phyloP scores from a whole-genome alignment of 495 filamentous ascomycete genomes.

The Achaetomiella virescens region DNA sequence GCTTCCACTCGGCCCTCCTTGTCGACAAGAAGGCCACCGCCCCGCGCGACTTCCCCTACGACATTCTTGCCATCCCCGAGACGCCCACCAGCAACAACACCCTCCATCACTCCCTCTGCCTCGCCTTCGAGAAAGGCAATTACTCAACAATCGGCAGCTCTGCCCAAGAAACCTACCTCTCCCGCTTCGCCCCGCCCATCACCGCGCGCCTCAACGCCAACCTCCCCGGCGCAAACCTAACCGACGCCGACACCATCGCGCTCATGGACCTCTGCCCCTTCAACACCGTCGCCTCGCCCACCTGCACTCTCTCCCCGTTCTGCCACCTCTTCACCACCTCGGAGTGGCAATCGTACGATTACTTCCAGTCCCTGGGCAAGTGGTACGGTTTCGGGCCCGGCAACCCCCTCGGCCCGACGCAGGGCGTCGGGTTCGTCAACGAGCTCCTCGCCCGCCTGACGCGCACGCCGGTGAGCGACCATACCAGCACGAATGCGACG shows the following conservation, averaged over 20 bases:
- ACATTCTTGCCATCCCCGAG: constrained; percentile 62
- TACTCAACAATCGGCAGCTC: constrained; percentile 39
- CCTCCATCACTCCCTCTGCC: constrained; percentile 64
- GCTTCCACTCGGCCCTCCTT: constrained; percentile 56
- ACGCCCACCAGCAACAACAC: constrained; percentile 63
- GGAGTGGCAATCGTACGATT: constrained; percentile 73
- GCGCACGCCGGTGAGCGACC: constrained; percentile 54
- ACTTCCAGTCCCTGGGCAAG: constrained; percentile 67
- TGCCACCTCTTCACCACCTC: constrained; percentile 61
- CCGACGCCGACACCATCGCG: constrained; percentile 48
- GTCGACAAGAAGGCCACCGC: constrained; percentile 31
- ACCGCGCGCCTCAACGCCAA: constrained; percentile 53
- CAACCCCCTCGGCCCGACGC: constrained; percentile 64
- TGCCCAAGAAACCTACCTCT: constrained; percentile 48
- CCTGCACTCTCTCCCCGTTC: constrained; percentile 48
- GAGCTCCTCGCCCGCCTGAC: constrained; percentile 80
- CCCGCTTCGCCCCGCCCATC: constrained; percentile 56
- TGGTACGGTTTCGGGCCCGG: constrained; percentile 75
- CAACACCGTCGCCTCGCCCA: constrained; percentile 54
- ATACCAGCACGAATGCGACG: constrained; percentile 66
- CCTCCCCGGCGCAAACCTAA: constrained; percentile 55
- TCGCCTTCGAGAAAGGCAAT: constrained; percentile 50
- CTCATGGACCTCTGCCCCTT: constrained; percentile 88
- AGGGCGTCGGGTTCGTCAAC: constrained; percentile 78
- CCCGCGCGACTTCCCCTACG: constrained; percentile 40